Conservation (phyloP, 495 filamentous ascomycete genomes). For the Annulohypoxylon stygium region DNA sequence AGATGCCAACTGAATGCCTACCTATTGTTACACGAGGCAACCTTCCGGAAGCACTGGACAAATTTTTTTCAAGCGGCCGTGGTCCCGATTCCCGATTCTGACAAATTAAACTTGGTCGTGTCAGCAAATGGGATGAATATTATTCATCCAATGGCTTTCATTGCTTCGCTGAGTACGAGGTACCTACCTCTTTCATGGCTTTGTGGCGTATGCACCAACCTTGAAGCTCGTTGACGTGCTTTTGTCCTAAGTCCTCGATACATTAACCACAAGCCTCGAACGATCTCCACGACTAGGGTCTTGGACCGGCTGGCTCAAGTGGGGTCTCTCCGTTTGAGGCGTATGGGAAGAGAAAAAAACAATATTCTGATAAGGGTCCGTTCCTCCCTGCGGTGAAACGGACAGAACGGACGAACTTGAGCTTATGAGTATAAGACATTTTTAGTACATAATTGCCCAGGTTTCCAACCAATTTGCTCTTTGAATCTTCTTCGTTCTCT, state of each 20-base stretch:
- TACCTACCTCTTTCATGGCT: neutral
- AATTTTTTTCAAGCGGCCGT: neutral
- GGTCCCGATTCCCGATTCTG: slow-evolving; percentile 36
- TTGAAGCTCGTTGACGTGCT: neutral
- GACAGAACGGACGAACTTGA: neutral
- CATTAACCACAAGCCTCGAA: slow-evolving; percentile 16
- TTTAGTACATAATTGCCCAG: neutral
- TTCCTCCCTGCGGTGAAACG: slow-evolving; percentile 42
- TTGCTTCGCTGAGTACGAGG: neutral
- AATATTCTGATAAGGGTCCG: slow-evolving; percentile 40
- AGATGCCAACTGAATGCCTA: neutral
- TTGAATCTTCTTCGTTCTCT: slow-evolving; percentile 5
- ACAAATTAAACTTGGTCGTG: slow-evolving; percentile 37
- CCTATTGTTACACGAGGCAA: slow-evolving; percentile 32
- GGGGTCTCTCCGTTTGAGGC: slow-evolving; percentile 48
- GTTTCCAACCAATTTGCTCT: slow-evolving; percentile 2
- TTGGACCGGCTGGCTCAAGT: slow-evolving; percentile 22
- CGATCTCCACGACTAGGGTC: neutral
- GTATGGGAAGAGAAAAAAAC: slow-evolving; percentile 14
- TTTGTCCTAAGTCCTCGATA: neutral
- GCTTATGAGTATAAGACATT: slow-evolving; percentile 37
- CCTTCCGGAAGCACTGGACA: slow-evolving; percentile 1
- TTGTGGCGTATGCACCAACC: neutral
- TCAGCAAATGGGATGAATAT: slow-evolving; percentile 27
- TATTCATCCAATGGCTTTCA: slow-evolving; percentile 34